Conservation (phyloP, 768 basidiomycete species). For the Suillus luteus region DNA sequence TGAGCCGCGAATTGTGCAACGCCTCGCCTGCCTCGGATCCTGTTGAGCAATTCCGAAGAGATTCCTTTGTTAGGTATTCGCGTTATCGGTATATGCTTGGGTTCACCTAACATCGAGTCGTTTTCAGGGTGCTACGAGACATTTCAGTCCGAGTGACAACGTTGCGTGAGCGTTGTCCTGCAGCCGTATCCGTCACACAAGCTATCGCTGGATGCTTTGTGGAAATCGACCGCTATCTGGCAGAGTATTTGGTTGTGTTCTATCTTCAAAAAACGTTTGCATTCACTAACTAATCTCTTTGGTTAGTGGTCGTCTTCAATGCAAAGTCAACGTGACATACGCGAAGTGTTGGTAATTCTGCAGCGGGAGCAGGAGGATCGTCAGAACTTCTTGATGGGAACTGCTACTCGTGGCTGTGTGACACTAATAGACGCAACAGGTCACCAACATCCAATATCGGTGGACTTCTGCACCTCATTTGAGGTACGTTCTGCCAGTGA, state of each 20-base stretch:
- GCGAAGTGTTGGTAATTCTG: background rate
- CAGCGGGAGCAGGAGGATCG: background rate
- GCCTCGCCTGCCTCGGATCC: background rate
- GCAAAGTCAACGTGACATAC: background rate
- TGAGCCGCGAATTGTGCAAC: background rate
- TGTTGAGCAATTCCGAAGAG: background rate
- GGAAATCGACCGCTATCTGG: background rate
- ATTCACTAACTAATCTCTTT: background rate
- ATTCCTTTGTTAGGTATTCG: background rate
- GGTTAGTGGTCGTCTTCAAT: background rate
- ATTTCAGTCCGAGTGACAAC: background rate
- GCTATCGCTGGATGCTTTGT: background rate
- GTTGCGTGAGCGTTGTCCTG: background rate
- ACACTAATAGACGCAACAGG: constrained; percentile 30
- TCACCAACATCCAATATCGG: constrained; percentile 25
- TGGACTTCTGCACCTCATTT: constrained; percentile 31
- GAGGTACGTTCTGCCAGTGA: constrained; percentile 15
- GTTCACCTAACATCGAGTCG: background rate
- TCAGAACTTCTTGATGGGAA: background rate
- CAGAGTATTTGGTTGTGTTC: background rate
- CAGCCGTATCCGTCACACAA: background rate
- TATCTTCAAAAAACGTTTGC: background rate
- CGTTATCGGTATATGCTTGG: background rate
- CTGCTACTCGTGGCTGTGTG: constrained; percentile 7
- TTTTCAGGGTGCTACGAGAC: background rate